Evolutionary conservation across 305 asterid genomes (phyloP), one percentile per base, ranked within the genome.

Genomic region (Fraxinus angustifolia): DNA sequence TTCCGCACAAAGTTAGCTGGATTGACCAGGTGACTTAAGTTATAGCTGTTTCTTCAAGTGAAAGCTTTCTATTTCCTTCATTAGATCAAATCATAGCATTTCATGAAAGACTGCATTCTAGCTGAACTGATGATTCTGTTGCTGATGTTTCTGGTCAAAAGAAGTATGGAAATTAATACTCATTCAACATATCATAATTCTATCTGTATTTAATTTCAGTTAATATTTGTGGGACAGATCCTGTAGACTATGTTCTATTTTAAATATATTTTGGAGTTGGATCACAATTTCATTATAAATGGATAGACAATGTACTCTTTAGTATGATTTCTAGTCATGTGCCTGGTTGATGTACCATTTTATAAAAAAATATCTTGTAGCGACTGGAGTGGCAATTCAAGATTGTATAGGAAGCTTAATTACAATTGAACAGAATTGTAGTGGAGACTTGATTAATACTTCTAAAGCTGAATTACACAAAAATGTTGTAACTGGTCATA

Each of bases 1-100:
- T 95, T 93, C 79, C 91, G 97, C 48, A 93, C 97, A 74, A 95
- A 92, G 91, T 86, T 95, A 81, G 99, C 97, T 60, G 99, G 98
- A 81, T 87, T 95, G 82, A 93, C 99, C 78, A 93, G 97, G 98
- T 92, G 80, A 82, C 71, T 83, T 56, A 1, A 50, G 21, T 79
- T 70, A 28, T 26, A 42, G 42, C 81, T 81, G 11, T 56, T 74
- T 23, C 19, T 78, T 77, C 73, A 35, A 17, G 42, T 30, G 3
- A 68, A 40, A 4, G 21, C 68, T 34, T 67, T 45, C 78, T 72
- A 33, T 58, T 78, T 10, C 19, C 36, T 67, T 67, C 6, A 67
- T 67, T 67, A 67, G 73, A 67, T 67, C 73, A 67, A 11, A 28
- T 67, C 19, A 26, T 67, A 28, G 36, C 6, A 14, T 67, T 67